Base-by-base conservation (phyloP, 2,329 filamentous ascomycete genomes). In the Pestalotiopsis sp. region DNA sequence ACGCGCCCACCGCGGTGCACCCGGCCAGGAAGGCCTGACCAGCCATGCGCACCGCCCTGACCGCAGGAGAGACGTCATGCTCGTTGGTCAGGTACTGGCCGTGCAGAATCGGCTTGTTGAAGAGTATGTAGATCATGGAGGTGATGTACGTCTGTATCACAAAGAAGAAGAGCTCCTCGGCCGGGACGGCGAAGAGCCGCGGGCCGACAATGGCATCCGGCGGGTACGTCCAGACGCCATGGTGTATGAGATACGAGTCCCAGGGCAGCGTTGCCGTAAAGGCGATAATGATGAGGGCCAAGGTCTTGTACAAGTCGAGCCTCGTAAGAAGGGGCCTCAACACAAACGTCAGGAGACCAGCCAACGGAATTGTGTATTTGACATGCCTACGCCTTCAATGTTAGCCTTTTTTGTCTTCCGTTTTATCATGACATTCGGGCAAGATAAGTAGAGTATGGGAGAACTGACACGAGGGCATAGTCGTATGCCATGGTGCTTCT, bases 111-210 rank as follows among this genome's bases (percentile, higher is more conserved):
- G 89, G 84, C 76, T 92, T 93, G 79, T 86, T 92, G 23, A 91
- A 77, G 1, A 93, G 79, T 11, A 92, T 83, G 74, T 93, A 94
- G 9, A 94, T 76, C 64, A 93, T 79, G 0, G 88, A 86, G 0
- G 91, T 93, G 74, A 89, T 92, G 78, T 92, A 93, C 1, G 92
- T 93, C 79, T 94, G 92, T 27, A 94, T 87, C 23, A 92, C 79
- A 76, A 94, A 94, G 84, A 94, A 94, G 80, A 93, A 93, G 4
- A 93, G 79, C 76, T 94, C 92, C 74, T 94, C 92, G 4, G 86
- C 77, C 0, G 92, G 92, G 20, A 94, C 92, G n/a, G 82, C 81
- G 73, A 87, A 88, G 17, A 93, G 76, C 1, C 84, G 90, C 0
- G 84, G 84, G 0, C 92, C 92, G 45, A 91, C 74, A 39, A 93